A percentile compares a stretch with the other conserved stretches of the same genome.
These are phyloP conservation scores for Collybiopsis confluens DNA, from an alignment of 768 basidiomycete species.

Conservation along the genomic window DNA sequence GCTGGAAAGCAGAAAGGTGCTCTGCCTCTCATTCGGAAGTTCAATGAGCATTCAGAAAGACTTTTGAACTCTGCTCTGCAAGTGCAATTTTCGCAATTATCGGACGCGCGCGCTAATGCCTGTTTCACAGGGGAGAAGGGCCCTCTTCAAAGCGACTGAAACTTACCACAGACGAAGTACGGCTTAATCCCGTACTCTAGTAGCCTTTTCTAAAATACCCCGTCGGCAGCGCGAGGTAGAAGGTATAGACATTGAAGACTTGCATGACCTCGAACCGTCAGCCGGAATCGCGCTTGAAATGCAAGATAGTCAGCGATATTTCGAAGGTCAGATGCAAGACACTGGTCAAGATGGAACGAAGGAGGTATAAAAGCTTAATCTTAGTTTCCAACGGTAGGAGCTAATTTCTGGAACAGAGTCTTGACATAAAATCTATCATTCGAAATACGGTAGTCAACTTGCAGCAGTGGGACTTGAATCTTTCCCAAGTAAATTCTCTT, in stretches of 20 bases:
- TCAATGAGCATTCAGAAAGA: slow-evolving; percentile 95
- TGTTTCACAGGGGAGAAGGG: slow-evolving; percentile 43
- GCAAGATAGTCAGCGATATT: slow-evolving; percentile 80
- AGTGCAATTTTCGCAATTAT: slow-evolving; percentile 13
- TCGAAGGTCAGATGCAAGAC: slow-evolving; percentile 57
- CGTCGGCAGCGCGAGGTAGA: slow-evolving; percentile 20
- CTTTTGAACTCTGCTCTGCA: slow-evolving; percentile 78
- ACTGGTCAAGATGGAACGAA: slow-evolving; percentile 21
- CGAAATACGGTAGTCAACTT: slow-evolving; percentile 43
- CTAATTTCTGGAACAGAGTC: slow-evolving; percentile 25
- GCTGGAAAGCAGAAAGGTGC: slow-evolving; percentile 85
- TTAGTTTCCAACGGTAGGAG: not conserved
- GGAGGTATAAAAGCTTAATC: slow-evolving; percentile 21
- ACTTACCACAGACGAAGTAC: slow-evolving; percentile 39
- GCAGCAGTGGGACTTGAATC: slow-evolving; percentile 50
- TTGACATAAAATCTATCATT: slow-evolving; percentile 47
- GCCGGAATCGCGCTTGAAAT: slow-evolving; percentile 79
- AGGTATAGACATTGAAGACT: slow-evolving; percentile 81
- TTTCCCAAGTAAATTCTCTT: slow-evolving; percentile 44
- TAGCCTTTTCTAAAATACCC: not conserved
- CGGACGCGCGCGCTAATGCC: slow-evolving; percentile 1
- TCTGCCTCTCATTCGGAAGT: slow-evolving; percentile 90
- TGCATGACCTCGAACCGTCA: slow-evolving; percentile 64
- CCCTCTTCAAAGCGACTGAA: slow-evolving; percentile 60
- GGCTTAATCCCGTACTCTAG: slow-evolving; percentile 1